Conservation (phyloP, 768 basidiomycete species). For the Hebeloma cylindrosporum region DNA sequence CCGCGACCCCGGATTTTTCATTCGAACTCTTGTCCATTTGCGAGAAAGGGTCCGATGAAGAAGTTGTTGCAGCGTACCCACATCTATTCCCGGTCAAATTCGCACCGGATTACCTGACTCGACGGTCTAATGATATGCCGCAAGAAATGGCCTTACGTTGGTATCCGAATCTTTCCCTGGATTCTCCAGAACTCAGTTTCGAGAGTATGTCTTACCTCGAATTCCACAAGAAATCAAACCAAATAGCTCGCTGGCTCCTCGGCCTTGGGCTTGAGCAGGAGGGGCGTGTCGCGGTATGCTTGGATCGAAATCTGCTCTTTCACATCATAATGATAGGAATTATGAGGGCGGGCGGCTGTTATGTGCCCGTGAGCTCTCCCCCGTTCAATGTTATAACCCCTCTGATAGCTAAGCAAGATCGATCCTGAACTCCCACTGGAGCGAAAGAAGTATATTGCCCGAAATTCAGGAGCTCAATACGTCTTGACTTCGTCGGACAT, state of each 20-base stretch:
- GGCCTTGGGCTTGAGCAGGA: slow-evolving; percentile 33
- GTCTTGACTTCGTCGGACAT: slow-evolving; percentile 35
- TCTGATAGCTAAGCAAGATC: slow-evolving; percentile 33
- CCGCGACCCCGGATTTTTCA: slow-evolving; percentile 15
- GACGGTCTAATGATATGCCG: slow-evolving; percentile 25
- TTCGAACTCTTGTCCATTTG: slow-evolving; percentile 26
- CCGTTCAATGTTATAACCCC: background rate
- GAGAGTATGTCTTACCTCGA: slow-evolving; percentile 37
- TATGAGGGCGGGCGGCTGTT: slow-evolving; percentile 49
- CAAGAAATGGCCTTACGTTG: slow-evolving; percentile 28
- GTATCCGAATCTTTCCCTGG: slow-evolving; percentile 29
- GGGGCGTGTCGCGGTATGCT: slow-evolving; percentile 46
- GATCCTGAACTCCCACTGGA: slow-evolving; percentile 49
- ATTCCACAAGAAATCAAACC: slow-evolving; percentile 37
- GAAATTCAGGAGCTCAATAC: slow-evolving; percentile 41
- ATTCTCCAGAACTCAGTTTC: slow-evolving; percentile 13
- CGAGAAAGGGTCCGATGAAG: slow-evolving; percentile 23
- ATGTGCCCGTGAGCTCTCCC: slow-evolving; percentile 43
- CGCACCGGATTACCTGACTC: slow-evolving; percentile 31
- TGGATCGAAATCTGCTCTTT: slow-evolving; percentile 41
- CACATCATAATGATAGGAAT: slow-evolving; percentile 44
- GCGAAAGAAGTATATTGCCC: slow-evolving; percentile 44
- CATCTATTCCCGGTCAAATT: slow-evolving; percentile 22
- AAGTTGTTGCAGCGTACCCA: slow-evolving; percentile 22
- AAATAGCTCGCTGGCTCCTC: slow-evolving; percentile 43